These are phyloP conservation scores for Stipa capillata DNA, from an alignment of 176 grass and related monocot genomes.

Conservation along the genomic window DNA sequence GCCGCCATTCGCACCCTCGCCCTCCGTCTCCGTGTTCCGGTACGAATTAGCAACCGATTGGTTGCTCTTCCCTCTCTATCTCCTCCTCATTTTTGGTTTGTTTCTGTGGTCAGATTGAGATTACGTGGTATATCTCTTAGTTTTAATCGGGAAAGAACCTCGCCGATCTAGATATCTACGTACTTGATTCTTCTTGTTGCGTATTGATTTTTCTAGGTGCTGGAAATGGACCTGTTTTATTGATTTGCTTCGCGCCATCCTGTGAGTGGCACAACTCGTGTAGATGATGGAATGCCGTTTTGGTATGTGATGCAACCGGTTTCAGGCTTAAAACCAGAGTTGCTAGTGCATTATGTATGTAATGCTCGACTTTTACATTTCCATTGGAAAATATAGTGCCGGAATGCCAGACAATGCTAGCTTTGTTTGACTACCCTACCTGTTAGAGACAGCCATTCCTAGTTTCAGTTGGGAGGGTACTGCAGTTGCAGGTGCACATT, in stretches of 20 bases:
- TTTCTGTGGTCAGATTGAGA: not conserved
- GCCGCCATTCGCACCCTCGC: not conserved
- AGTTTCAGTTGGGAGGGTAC: not conserved
- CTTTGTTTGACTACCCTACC: not conserved
- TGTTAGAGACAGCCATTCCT: not conserved
- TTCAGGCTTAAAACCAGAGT: not conserved
- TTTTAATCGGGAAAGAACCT: not conserved
- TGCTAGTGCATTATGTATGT: not conserved
- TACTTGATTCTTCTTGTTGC: not conserved
- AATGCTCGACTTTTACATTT: not conserved
- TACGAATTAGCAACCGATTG: not conserved
- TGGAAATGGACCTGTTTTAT: not conserved
- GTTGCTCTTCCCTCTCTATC: no score
- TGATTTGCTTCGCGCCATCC: not conserved
- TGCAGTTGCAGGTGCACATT: slow-evolving; percentile 1
- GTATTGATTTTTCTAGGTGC: not conserved
- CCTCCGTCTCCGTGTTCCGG: not conserved
- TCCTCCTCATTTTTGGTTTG: not conserved
- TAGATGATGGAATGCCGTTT: no score
- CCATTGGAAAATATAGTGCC: not conserved
- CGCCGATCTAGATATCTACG: not conserved
- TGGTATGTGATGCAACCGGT: not conserved
- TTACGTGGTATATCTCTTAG: not conserved
- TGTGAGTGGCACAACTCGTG: not conserved
- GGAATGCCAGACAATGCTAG: not conserved